A percentile compares a stretch with the other conserved stretches of the same genome.
Evolutionary conservation across 2,329 filamentous ascomycete species (phyloP).

Genomic region (Pseudocercospora fijiensis): DNA sequence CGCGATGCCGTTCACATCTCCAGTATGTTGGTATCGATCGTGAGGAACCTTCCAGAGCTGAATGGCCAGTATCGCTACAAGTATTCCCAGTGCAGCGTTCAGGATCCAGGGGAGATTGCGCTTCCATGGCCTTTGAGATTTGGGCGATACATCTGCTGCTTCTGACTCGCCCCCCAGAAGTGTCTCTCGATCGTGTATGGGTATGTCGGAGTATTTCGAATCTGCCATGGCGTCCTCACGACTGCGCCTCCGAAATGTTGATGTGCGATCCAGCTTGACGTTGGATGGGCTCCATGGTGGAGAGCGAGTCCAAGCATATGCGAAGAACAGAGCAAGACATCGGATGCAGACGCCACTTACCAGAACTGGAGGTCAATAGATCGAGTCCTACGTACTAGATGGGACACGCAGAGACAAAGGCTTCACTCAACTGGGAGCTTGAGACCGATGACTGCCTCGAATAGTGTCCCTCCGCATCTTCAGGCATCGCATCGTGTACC

Average conservation of each 20-base stretch:
- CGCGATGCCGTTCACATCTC: conserved; percentile 15
- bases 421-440: not conserved
- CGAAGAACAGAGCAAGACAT: not conserved
- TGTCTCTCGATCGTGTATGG: not conserved
- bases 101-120: conserved; percentile 10
- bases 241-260: not conserved
- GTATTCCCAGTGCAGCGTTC: conserved; percentile 3
- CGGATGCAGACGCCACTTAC: not conserved
- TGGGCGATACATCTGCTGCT: not conserved
- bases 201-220: not conserved
- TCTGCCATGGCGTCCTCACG: conserved; percentile 5
- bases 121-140: conserved; percentile 5
- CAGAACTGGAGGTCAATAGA: conserved; percentile 1
- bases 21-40: conserved; percentile 12
- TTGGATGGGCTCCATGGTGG: not conserved
- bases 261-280: not conserved
- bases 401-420: not conserved
- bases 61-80: not conserved
- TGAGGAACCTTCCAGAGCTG: conserved; percentile 2
- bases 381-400: not conserved
- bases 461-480: not conserved
- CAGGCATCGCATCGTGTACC: not conserved
- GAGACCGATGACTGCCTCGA: not conserved
- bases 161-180: not conserved
- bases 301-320: not conserved